Conservation (phyloP, 2,329 filamentous ascomycete species). For the Ophiosphaerella herpotricha region DNA sequence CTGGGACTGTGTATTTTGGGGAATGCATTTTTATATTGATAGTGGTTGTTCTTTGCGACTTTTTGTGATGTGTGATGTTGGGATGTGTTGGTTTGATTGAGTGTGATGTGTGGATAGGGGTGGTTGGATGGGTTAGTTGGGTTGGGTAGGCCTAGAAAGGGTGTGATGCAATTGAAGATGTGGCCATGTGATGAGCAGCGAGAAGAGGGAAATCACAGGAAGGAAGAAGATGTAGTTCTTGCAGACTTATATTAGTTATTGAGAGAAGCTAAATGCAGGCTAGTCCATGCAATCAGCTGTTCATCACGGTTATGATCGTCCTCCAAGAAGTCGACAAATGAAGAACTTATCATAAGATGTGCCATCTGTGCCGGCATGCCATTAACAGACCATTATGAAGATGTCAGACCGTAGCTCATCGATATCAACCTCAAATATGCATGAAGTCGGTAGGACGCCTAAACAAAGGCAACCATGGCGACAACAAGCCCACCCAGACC, state of each 20-base stretch:
- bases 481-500: constrained; percentile 27
- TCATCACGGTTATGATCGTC: constrained; percentile 11
- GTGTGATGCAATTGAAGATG: too few species aligned
- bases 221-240: neutral
- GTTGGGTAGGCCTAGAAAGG: too few species aligned
- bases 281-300: constrained; percentile 15
- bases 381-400: constrained; percentile 2
- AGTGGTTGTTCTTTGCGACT: too few species aligned
- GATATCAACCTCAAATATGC: constrained; percentile 6
- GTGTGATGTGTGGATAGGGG: neutral
- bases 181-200: neutral
- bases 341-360: constrained; percentile 12
- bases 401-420: constrained; percentile 13
- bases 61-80: too few species aligned
- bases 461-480: constrained; percentile 26
- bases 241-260: constrained; percentile 17
- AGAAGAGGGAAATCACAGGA: neutral
- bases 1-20: neutral
- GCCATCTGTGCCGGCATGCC: constrained; percentile 3
- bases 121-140: neutral
- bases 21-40: too few species aligned
- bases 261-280: constrained; percentile 20
- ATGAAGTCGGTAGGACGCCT: constrained; percentile 4
- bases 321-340: constrained; percentile 14
- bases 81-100: too few species aligned